These are phyloP conservation scores for Penicillium sp. DNA, from an alignment of 2,329 filamentous ascomycete species.

Conservation along the genomic window DNA sequence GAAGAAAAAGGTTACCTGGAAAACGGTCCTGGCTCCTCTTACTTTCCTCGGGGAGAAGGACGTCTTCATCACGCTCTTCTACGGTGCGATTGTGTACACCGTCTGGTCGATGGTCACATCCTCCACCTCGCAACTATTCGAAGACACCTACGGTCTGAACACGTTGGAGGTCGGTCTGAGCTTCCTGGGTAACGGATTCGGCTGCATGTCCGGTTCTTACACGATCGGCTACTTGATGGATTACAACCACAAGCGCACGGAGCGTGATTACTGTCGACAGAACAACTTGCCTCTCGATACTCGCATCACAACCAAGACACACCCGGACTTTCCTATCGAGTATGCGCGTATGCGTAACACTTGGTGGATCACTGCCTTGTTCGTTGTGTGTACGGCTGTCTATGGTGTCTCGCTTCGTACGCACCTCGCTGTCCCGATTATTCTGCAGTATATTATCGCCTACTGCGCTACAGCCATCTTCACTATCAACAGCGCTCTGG, in stretches of 20 bases:
- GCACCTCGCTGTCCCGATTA: constrained; percentile 36
- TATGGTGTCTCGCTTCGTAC: constrained; percentile 32
- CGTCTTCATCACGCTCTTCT: constrained; percentile 46
- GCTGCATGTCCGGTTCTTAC: constrained; percentile 45
- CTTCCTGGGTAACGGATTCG: constrained; percentile 45
- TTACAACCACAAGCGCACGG: constrained; percentile 35
- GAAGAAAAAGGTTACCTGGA: constrained; percentile 31
- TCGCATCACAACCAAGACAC: constrained; percentile 29
- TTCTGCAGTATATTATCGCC: constrained; percentile 41
- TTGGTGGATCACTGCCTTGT: constrained; percentile 41
- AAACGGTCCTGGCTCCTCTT: constrained; percentile 41
- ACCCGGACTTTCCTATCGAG: constrained; percentile 46
- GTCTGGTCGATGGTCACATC: constrained; percentile 53
- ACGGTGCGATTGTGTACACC: constrained; percentile 47
- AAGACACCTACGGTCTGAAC: constrained; percentile 40
- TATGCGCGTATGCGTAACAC: constrained; percentile 38
- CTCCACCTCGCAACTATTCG: constrained; percentile 42
- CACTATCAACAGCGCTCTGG: constrained; percentile 36
- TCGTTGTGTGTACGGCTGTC: constrained; percentile 35
- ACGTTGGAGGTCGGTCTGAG: constrained; percentile 42
- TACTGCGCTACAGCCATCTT: constrained; percentile 36
- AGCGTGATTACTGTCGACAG: constrained; percentile 33
- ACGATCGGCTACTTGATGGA: constrained; percentile 47
- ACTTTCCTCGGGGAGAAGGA: constrained; percentile 48
- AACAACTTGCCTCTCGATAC: constrained; percentile 32